phyloP scores from a whole-genome alignment of 148 eudicot genomes.

The Rhododendron williamsianum region DNA sequence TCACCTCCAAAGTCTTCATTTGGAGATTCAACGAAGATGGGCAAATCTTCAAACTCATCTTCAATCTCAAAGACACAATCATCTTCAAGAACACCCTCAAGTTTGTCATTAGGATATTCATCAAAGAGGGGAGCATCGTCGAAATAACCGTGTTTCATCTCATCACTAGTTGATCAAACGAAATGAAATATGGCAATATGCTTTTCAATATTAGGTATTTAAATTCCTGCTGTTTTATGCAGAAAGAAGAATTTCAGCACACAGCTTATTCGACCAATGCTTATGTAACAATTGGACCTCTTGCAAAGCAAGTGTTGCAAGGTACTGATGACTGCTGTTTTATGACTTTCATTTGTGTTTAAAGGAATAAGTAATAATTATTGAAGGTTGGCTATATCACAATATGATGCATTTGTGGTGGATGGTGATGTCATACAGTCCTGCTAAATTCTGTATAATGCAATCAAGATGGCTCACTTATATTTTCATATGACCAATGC shows the following conservation, averaged over 20 bases:
- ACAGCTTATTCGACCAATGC: conserved; percentile 94
- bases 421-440: background rate
- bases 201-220: background rate
- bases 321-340: conserved; percentile 31
- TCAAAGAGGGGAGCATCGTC: too few species aligned
- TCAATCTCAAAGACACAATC: too few species aligned
- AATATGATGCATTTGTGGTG: background rate
- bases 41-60: too few species aligned
- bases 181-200: background rate
- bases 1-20: too few species aligned
- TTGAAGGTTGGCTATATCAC: background rate
- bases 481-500: background rate
- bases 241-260: conserved; percentile 98
- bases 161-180: background rate
- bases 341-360: background rate
- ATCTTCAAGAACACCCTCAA: too few species aligned
- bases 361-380: background rate
- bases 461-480: background rate
- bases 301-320: conserved; percentile 69
- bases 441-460: background rate
- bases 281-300: conserved; percentile 67
- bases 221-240: conserved; percentile 7
- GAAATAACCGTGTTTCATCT: too few species aligned
- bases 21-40: too few species aligned
- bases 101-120: too few species aligned